phyloP scores from a whole-genome alignment of 2,329 filamentous ascomycete genomes.

The Endoconidiophora laricicola region DNA sequence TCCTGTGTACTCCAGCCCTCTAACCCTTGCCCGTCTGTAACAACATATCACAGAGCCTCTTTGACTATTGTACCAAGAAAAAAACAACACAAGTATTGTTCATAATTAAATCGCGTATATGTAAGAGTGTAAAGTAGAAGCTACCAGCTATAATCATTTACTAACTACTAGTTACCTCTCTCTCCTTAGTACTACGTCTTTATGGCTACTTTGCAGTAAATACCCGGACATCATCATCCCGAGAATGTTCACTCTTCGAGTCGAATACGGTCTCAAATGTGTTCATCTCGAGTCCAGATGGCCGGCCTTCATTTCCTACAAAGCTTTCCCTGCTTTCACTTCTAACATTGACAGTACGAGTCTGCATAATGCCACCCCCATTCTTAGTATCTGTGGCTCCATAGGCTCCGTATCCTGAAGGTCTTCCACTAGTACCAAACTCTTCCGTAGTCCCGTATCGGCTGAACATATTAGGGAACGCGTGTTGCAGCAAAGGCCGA shows the following conservation, averaged over 20 bases:
- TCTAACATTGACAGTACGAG: slow-evolving; percentile 5
- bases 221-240: no score
- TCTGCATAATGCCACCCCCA: slow-evolving; percentile 4
- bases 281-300: slow-evolving; percentile 4
- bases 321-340: slow-evolving; percentile 10
- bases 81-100: no score
- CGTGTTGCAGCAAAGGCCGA: slow-evolving; percentile 18
- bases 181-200: no score
- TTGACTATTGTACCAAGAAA: no score
- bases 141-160: no score
- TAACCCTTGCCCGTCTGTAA: no score
- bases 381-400: background rate
- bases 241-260: background rate
- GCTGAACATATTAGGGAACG: slow-evolving; percentile 7
- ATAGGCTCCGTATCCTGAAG: background rate
- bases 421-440: background rate
- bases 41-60: no score
- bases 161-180: no score
- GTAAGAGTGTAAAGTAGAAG: no score
- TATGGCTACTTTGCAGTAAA: no score
- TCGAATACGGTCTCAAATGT: slow-evolving; percentile 5
- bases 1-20: no score
- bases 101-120: no score
- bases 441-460: slow-evolving; percentile 2
- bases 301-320: background rate